Base-by-base conservation (phyloP, 2,329 filamentous ascomycete species). In the Zarea fungicola region DNA sequence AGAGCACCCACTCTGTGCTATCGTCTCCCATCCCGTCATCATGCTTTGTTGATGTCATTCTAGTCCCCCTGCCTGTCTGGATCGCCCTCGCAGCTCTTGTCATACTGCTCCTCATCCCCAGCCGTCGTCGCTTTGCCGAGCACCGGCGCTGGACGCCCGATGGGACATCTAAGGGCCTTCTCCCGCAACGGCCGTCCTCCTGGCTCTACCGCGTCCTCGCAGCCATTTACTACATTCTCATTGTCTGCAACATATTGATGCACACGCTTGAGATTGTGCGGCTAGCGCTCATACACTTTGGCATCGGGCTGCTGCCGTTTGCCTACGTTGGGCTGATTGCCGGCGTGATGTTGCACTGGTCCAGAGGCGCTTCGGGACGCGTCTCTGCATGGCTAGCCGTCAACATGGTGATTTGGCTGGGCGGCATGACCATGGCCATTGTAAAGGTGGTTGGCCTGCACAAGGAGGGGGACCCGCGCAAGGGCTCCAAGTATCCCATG, bases 1-100 rank as follows among this genome's bases (percentile, higher is more conserved):
- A 49, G 48, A 36, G 41, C 34, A 34, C 41, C 6, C 41, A 40
- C n/a, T 49, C 48, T 3, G 7, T 32, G 14, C 19, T 39, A n/a
- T 44, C 41, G 2, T 25, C 40, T 13, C 32, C 47, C 10, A 28
- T 49, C 16, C 48, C 48, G 1, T 44, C 48, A 7, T 43, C 48
- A n/a, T 49, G 48, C 23, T 49, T 49, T 13, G 48, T 49, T 5
- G 48, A 49, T 18, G 41, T 40, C 41, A 21, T 49, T 8, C 48
- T 49, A 3, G 32, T 49, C 8, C 48, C 48, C n/a, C 26, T 49
- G 32, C 48, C 48, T 21, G 18, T 49, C 19, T 49, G 41, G 40
- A 26, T 44, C 19, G 41, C 48, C 3, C 40, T 49, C 41, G 25
- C 14, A n/a, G 46, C 23, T 7, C 46, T 48, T 29, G 25, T 10